Base-by-base conservation (phyloP, 2,329 filamentous ascomycete species). In the Sporothrix variecibatus region DNA sequence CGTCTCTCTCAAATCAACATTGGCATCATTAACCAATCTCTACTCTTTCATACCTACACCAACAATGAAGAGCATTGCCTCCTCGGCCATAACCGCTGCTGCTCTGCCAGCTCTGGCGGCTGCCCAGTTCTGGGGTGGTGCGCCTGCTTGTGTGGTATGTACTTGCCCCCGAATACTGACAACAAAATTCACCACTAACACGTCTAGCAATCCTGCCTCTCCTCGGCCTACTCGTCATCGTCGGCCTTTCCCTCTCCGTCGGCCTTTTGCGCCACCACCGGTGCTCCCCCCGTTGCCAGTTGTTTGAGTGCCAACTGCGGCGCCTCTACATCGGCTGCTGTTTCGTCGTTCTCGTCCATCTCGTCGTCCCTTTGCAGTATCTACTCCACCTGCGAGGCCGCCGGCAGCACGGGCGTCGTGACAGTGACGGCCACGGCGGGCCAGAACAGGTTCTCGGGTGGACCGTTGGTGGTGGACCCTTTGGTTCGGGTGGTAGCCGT, bases 141-240 rank as follows among this genome's bases (percentile, higher is more conserved):
- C 83, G 1, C 83, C 84, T 9, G 79, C 80, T 49, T 85, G 84
- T 75, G 84, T 83, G 76, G 84, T 85, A 79, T 78, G 83, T 82
- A 51, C 26, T 17, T 49, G 7, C 28, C 11, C 31, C 51, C 34
- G 20, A 1, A 26, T 51, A 26, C 11, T 34, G 17, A 8, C n/a
- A 38, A 11, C 23, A 53, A 53, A 28, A 28, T 20, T n/a, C 31
- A 38, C n/a, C 8, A 7, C 72, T 64, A 15, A 71, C 28, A 20
- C 38, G 4, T 9, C 60, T 74, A 85, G 84, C 80, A 84, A 79
- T 80, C 81, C 72, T 86, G 84, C 74, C 80, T 85, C 67, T 84
- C 83, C 11, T 83, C 83, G 2, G 79, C 78, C 70, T 85, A 80
- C 78, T 71, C 78, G 2, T 23, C 51, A n/a, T 76, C 79, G 46